Base-by-base conservation (phyloP, 1,284 basidiomycete genomes). In the Ganoderma lucidum region DNA sequence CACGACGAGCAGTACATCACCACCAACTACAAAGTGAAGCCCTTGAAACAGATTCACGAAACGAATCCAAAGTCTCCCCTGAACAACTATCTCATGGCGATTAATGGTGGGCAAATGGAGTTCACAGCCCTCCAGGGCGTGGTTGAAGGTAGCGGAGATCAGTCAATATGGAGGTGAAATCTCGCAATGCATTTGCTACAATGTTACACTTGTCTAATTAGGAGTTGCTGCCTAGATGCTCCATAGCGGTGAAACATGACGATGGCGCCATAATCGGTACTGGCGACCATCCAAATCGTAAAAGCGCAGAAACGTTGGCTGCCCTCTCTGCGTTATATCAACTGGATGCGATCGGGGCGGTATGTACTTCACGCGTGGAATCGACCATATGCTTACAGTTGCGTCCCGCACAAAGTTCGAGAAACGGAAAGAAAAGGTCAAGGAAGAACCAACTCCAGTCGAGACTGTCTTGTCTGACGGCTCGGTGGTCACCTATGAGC, bases 291-390 rank as follows among this genome's bases (percentile, higher is more conserved):
- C n/a, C 82, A 1, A 83, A 80, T 10, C 89, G 85, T 76, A 93
- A 92, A 74, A 88, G 92, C 41, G 93, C 96, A 1, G 90, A 94
- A 76, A 88, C 87, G 77, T 81, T 96, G 4, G 94, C 95, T 3
- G 91, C 92, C 0, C 80, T 96, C 17, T 90, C 90, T 64, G 91
- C 90, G 6, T 80, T 92, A 59, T 86, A 93, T 75, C 93, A 96
- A 76, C 78, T 96, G 14, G 83, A 90, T 59, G 79, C 81, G n/a
- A 77, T 83, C 23, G 88, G 88, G 28, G 75, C 92, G 69, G 93
- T 93, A 71, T 37, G 77, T 75, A 45, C 35, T 28, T 32, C n/a
- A 5, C 41, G 6, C 32, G n/a, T 44, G 35, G 6, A 4, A 42
- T 37, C 35, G 39, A 39, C 61, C 28, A 19, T 15, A 19, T 64